These are phyloP conservation scores for Micromonas pusilla DNA, from an alignment of 139 green algal genomes.

Conservation along the genomic window DNA sequence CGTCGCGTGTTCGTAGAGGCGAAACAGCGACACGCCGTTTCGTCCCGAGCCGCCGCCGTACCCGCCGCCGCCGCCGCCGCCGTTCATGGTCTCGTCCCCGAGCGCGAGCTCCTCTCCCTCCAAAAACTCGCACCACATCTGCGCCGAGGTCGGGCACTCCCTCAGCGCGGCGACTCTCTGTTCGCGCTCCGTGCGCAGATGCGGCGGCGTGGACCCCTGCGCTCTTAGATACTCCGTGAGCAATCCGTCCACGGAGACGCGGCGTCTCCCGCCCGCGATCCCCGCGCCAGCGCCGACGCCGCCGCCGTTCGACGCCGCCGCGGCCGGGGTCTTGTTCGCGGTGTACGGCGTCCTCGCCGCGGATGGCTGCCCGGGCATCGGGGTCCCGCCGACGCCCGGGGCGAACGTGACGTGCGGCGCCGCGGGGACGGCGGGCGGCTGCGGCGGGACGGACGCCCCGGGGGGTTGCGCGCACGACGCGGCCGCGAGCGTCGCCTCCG, in stretches of 20 bases:
- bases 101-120: slow-evolving; percentile 43
- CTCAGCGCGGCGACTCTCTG: slow-evolving; percentile 40
- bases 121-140: slow-evolving; percentile 54
- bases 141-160: slow-evolving; percentile 33
- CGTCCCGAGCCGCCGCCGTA: neutral
- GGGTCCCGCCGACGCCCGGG: neutral
- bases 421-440: neutral
- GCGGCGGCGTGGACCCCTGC: neutral
- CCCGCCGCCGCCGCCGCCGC: neutral
- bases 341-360: neutral
- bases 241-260: neutral
- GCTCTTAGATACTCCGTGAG: neutral
- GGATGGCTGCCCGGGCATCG: neutral
- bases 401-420: neutral
- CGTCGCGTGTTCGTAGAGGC: slow-evolving; percentile 64
- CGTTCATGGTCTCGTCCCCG: neutral
- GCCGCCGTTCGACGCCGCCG: neutral
- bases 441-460: no score
- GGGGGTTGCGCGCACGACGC: no score
- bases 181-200: neutral
- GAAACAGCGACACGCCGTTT: slow-evolving; percentile 42
- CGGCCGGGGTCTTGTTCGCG: neutral
- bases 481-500: neutral
- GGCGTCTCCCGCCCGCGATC: neutral
- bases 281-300: neutral